phyloP scores from a whole-genome alignment of 305 asterid species.

The Solanum hybrid region DNA sequence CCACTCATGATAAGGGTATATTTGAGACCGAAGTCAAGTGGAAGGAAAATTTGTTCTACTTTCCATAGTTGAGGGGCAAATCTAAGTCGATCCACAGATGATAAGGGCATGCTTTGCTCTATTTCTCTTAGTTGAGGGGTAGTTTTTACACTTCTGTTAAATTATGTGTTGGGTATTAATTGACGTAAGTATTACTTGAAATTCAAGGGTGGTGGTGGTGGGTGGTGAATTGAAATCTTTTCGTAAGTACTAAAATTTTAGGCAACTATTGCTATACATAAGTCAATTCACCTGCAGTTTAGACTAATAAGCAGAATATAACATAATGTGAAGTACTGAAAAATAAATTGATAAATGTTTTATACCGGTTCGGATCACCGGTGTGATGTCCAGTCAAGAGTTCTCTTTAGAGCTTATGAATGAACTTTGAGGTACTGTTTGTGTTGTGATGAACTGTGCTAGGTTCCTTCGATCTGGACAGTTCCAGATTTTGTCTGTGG shows the following conservation, averaged over 20 bases:
- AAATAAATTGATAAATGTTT: not conserved
- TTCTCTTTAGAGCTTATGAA: not conserved
- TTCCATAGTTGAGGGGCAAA: not conserved
- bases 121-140: not conserved
- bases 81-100: not conserved
- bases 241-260: not conserved
- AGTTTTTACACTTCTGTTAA: not conserved
- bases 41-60: not conserved
- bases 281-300: not conserved
- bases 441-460: not conserved
- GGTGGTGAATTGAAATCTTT: not conserved
- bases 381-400: not conserved
- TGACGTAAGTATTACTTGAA: not conserved
- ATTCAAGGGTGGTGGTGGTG: not conserved
- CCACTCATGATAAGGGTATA: not conserved
- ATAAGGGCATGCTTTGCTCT: not conserved
- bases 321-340: not conserved
- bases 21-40: not conserved
- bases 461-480: not conserved
- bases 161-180: not conserved
- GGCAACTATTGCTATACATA: not conserved
- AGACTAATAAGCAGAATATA: not conserved
- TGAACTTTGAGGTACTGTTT: not conserved
- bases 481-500: not conserved
- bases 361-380: not conserved